Percentiles rank a stretch among this genome's conserved stretches.
These are phyloP conservation scores for Plasmopara muralis DNA, from an alignment of 352 stramenopile species.

Conservation along the genomic window DNA sequence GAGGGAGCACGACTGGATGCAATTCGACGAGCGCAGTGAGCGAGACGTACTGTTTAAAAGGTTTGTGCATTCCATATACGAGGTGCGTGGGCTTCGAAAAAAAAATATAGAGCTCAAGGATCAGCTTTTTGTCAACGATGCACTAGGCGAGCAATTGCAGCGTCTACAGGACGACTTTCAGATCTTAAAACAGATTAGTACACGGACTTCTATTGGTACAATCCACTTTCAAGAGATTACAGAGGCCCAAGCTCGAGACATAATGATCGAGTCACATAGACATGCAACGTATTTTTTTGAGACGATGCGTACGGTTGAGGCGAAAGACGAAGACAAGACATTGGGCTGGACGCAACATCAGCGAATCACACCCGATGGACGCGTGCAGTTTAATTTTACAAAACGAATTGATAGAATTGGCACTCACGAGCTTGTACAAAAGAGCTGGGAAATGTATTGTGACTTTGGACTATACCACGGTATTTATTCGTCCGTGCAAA, in stretches of 20 bases:
- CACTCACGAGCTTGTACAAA: slow-evolving; percentile 62
- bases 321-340: slow-evolving; percentile 44
- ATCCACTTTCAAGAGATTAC: slow-evolving; percentile 55
- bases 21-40: slow-evolving; percentile 42
- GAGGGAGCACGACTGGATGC: slow-evolving; percentile 35
- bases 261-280: slow-evolving; percentile 68
- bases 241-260: slow-evolving; percentile 37
- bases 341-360: slow-evolving; percentile 75
- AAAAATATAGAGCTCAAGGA: slow-evolving; percentile 45
- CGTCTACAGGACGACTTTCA: slow-evolving; percentile 55
- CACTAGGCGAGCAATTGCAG: slow-evolving; percentile 65
- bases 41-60: slow-evolving; percentile 52
- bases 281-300: slow-evolving; percentile 70
- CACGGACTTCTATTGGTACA: slow-evolving; percentile 42
- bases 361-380: slow-evolving; percentile 50
- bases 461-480: slow-evolving; percentile 68
- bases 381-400: slow-evolving; percentile 76
- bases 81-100: slow-evolving; percentile 44
- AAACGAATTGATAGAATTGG: slow-evolving; percentile 58
- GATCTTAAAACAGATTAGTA: slow-evolving; percentile 34
- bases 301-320: slow-evolving; percentile 32
- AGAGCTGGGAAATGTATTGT: slow-evolving; percentile 78
- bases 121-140: slow-evolving; percentile 49
- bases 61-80: slow-evolving; percentile 71
- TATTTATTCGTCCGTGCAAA: slow-evolving; percentile 74